Base-by-base conservation (phyloP, 352 stramenopile species). In the Pythium graminicola region DNA sequence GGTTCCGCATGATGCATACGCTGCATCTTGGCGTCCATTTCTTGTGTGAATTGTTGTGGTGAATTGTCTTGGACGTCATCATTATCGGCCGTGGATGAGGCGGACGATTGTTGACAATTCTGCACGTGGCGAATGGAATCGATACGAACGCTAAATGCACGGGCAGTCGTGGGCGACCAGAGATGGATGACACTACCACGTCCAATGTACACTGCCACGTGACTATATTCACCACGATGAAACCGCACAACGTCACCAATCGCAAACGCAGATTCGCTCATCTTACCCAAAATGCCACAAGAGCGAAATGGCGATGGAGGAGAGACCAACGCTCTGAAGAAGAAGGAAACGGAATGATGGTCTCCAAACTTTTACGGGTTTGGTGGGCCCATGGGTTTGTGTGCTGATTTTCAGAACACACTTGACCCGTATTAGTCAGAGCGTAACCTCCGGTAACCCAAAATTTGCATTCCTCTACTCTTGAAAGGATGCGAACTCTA, bases 171-270 rank as follows among this genome's bases (percentile, higher is more conserved):
- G 6, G 72, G 69, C 17, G 74, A 78, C 77, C 77, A 89, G 19
- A 89, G 60, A 42, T 89, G 77, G 50, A 83, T 72, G 29, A 89
- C 69, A 31, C 53, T 67, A 10, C 64, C 60, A n/a, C 60, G 49
- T 23, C 73, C 75, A 4, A 64, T 40, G 48, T 80, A 85, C 28
- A 89, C 48, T 10, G 67, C 77, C 36, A 89, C 31, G 67, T 89
- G 77, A 47, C 69, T 80, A 61, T 77, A 84, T 54, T 78, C 57
- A 6, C 71, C 73, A 46, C 75, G 77, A 51, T 77, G 62, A 58
- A 86, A 89, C 60, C 73, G 67, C 58, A 89, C 60, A 32, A 89
- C 68, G 64, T 86, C 77, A 16, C 77, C 59, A 63, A 29, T 52
- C 20, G 32, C 32, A 20, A 52, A 67, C 28, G 35, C 14, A 42